A percentile compares a stretch with the other conserved stretches of the same genome.
Conservation (phyloP, 306 rosid species). For the Styphnolobium japonicum region DNA sequence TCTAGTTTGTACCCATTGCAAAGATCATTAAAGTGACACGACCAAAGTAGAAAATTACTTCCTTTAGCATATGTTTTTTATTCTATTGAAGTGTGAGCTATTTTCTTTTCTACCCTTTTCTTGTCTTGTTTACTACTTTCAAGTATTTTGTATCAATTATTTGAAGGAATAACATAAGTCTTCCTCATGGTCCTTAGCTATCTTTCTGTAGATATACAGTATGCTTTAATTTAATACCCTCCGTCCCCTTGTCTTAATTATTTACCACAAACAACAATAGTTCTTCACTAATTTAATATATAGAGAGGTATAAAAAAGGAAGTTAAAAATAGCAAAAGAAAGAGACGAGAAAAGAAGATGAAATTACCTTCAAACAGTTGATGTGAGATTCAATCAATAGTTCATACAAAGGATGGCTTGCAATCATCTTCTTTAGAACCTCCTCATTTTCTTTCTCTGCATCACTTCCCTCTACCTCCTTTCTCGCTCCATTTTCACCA, state of each 20-base stretch:
- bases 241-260: background rate
- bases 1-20: background rate
- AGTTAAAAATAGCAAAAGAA: background rate
- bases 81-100: background rate
- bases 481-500: background rate
- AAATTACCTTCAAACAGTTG: slow-evolving; percentile 51
- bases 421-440: slow-evolving; percentile 47
- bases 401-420: slow-evolving; percentile 50
- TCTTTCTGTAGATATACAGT: background rate
- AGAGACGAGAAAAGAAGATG: background rate
- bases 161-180: background rate
- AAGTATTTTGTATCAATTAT: background rate
- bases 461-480: background rate
- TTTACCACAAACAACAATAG: background rate
- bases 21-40: background rate
- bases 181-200: background rate
- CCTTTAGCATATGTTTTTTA: background rate
- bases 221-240: background rate
- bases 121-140: too few relatives aligned
- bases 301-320: background rate
- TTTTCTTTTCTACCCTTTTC: too few relatives aligned
- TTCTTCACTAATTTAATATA: background rate
- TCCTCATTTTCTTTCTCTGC: slow-evolving; percentile 21
- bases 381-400: slow-evolving; percentile 49
- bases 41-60: background rate